Conservation (phyloP, 176 grass and related monocot genomes). For the Avena insularis region DNA sequence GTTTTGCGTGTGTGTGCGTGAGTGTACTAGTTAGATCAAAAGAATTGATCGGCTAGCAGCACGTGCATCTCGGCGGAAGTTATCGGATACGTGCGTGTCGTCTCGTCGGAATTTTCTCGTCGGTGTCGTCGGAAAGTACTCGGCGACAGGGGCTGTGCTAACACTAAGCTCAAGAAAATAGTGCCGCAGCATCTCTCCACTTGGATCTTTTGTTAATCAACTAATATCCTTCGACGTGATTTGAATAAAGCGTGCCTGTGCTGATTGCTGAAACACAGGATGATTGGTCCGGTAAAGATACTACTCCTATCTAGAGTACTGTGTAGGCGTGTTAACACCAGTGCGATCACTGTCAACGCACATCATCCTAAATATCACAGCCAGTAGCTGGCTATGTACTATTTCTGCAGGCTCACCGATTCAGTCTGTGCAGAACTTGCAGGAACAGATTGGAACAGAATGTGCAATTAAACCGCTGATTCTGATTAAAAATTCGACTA, state of each 20-base stretch:
- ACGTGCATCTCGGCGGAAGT: too few species aligned
- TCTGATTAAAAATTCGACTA: neutral
- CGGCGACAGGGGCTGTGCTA: too few species aligned
- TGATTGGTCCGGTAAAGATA: constrained; percentile 6
- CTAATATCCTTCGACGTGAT: constrained; percentile 5
- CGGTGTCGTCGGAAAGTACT: too few species aligned
- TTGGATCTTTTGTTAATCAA: neutral
- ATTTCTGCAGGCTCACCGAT: neutral
- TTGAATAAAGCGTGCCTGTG: neutral
- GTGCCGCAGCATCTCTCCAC: neutral
- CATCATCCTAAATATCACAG: neutral
- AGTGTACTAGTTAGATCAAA: too few species aligned
- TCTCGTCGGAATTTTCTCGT: too few species aligned
- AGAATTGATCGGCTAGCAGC: too few species aligned
- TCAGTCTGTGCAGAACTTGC: neutral
- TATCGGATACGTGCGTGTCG: too few species aligned
- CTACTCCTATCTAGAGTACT: neutral
- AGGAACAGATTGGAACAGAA: constrained; percentile 13
- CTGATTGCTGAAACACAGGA: neutral
- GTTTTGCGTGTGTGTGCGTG: too few species aligned
- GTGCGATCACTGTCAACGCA: constrained; percentile 24
- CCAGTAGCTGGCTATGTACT: neutral
- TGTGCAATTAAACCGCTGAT: neutral
- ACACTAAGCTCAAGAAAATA: too few species aligned
- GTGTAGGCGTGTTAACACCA: neutral